Evolutionary conservation across 495 filamentous ascomycete genomes (phyloP).

Genomic region (Cercophora newfieldiana): DNA sequence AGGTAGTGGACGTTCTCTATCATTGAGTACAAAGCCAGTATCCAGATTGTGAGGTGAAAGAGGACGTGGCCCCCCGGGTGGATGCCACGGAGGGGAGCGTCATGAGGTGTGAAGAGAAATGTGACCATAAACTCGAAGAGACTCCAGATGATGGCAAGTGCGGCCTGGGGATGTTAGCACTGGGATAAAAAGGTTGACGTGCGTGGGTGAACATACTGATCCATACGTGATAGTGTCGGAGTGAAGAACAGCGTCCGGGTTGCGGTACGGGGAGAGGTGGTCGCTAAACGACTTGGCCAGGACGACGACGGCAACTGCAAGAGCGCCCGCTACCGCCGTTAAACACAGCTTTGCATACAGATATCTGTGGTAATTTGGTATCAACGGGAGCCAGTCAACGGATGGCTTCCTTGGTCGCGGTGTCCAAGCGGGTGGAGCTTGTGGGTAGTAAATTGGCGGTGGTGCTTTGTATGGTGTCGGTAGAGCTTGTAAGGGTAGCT

Average conservation of each 20-base stretch:
- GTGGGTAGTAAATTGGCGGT: neutral
- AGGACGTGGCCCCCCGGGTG: constrained; percentile 42
- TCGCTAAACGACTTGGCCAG: neutral
- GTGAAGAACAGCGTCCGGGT: neutral
- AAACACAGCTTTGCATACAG: neutral
- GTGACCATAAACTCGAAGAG: constrained; percentile 37
- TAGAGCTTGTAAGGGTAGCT: neutral
- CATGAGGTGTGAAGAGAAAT: constrained; percentile 16
- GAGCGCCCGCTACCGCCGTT: neutral
- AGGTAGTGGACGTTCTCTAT: constrained; percentile 23
- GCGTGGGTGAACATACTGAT: neutral
- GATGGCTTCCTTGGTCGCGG: neutral
- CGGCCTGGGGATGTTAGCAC: constrained; percentile 23
- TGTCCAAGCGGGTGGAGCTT: neutral
- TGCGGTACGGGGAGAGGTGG: neutral
- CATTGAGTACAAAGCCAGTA: constrained; percentile 19
- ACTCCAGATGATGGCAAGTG: constrained; percentile 38
- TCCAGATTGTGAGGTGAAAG: constrained; percentile 38
- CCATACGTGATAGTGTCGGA: neutral
- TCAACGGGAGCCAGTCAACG: neutral
- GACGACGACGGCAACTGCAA: neutral
- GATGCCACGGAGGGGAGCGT: constrained; percentile 28
- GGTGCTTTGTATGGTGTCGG: neutral
- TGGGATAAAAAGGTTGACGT: neutral
- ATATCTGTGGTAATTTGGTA: neutral